These are phyloP conservation scores for Saxispiralis lemnorum DNA, from an alignment of 495 filamentous ascomycete species.

Conservation along the genomic window DNA sequence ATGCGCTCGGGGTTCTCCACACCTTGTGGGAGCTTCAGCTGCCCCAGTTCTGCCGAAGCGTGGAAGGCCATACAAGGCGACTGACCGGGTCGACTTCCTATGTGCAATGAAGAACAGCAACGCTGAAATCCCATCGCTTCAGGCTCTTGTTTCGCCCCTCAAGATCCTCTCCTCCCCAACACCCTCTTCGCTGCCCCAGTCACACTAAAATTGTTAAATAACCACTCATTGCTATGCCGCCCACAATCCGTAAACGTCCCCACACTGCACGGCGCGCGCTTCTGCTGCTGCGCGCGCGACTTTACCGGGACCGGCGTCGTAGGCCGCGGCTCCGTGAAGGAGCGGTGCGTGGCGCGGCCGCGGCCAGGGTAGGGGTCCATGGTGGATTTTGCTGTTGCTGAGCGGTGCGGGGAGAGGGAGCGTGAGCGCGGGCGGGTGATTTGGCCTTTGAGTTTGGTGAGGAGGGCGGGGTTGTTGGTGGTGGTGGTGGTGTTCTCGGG, in stretches of 20 bases:
- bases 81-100: too few species aligned
- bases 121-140: too few species aligned
- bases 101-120: too few species aligned
- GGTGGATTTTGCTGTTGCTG: not conserved
- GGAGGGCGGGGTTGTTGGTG: not conserved
- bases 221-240: slow-evolving; percentile 19
- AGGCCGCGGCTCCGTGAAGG: not conserved
- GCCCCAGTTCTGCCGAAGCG: too few species aligned
- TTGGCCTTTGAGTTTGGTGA: not conserved
- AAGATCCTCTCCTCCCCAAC: slow-evolving; percentile 5
- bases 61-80: too few species aligned
- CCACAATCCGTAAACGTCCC: slow-evolving; percentile 11
- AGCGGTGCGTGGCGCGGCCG: not conserved
- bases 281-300: not conserved
- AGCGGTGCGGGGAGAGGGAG: not conserved
- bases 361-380: not conserved
- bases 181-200: slow-evolving; percentile 11
- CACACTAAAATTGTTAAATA: slow-evolving; percentile 17
- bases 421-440: not conserved
- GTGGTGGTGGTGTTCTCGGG: not conserved
- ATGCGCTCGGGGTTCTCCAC: too few species aligned
- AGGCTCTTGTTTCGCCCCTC: not conserved
- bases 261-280: not conserved
- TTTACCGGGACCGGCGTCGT: not conserved
- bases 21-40: too few species aligned